Base-by-base conservation (phyloP, 331 rosid genomes). In the Quercus lobata region DNA sequence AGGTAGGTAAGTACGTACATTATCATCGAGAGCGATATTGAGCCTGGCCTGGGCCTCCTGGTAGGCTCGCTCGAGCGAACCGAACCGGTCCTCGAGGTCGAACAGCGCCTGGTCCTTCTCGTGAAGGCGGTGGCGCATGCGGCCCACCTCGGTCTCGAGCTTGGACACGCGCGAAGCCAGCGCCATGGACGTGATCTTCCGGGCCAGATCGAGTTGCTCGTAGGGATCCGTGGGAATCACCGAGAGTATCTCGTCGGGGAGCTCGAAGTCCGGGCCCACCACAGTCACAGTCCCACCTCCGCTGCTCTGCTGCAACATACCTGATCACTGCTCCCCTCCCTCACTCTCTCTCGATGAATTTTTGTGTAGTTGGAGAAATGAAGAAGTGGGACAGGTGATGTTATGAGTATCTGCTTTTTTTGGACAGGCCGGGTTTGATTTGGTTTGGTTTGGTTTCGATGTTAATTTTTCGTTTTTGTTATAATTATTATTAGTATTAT, bases 101-200 rank as follows among this genome's bases (percentile, higher is more conserved):
- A 19, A 46, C 46, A 27, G 91, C 76, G 49, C 78, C 15, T 83
- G 85, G 55, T 96, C 98, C 81, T 96, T 93, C 46, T 96, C 97
- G 2, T 79, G 35, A 9, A 93, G 89, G 80, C 71, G 83, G 69
- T 86, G 90, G 80, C 82, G 92, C 86, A 93, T 86, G 60, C 80
- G 90, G 24, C 66, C 79, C 72, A 88, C 19, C 35, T 96, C 98
- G n/a, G 89, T 37, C 78, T 96, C 99, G 34, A 96, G 98, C 25
- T 91, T 87, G 6, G 97, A 85, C 52, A 96, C 98, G 49, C 99
- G 82, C 4, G 99, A 89, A 11, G 99, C 99, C n/a, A 96, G 91
- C 27, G 99, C 99, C 97, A 96, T 88, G 79, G 99, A 96, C 6
- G 99, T 96, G 11, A 96, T 96, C 85, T 93, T 96, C 72, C 99